Percentiles rank a stretch among this genome's conserved stretches.
Evolutionary conservation across 2,329 filamentous ascomycete species (phyloP).

Genomic region (Venturia nashicola): DNA sequence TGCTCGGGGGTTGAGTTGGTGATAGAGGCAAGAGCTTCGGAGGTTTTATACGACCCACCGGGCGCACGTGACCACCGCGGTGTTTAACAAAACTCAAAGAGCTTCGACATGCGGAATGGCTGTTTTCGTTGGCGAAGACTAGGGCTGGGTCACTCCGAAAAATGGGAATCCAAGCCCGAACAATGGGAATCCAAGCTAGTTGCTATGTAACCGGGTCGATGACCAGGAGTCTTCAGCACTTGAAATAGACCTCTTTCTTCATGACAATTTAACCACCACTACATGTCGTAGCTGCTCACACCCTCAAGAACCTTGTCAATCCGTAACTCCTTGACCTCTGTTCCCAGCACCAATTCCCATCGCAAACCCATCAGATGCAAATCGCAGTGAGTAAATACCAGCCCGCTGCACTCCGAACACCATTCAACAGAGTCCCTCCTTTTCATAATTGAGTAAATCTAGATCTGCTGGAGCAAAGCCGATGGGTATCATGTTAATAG

Average conservation of each 20-base stretch:
- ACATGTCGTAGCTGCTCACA: background rate
- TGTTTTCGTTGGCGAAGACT: background rate
- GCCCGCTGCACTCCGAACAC: background rate
- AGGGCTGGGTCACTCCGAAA: background rate
- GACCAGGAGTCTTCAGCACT: background rate
- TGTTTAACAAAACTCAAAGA: background rate
- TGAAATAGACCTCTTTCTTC: background rate
- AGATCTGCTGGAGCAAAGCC: background rate
- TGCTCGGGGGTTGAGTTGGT: background rate
- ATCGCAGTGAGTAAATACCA: background rate
- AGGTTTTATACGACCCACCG: background rate
- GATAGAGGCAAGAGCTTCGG: background rate
- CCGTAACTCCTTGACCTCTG: background rate
- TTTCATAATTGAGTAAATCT: background rate
- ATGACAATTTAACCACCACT: background rate
- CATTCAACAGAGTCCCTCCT: background rate
- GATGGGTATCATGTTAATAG: constrained; percentile 2
- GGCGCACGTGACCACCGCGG: background rate
- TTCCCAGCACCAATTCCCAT: background rate
- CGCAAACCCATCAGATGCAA: background rate
- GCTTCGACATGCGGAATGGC: background rate
- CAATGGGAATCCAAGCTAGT: background rate
- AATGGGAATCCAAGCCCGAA: background rate
- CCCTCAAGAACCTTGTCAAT: background rate
- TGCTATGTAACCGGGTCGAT: background rate